Evolutionary conservation across 73 alveolate genomes (phyloP).

Genomic region (Tetrahymena elliotti): DNA sequence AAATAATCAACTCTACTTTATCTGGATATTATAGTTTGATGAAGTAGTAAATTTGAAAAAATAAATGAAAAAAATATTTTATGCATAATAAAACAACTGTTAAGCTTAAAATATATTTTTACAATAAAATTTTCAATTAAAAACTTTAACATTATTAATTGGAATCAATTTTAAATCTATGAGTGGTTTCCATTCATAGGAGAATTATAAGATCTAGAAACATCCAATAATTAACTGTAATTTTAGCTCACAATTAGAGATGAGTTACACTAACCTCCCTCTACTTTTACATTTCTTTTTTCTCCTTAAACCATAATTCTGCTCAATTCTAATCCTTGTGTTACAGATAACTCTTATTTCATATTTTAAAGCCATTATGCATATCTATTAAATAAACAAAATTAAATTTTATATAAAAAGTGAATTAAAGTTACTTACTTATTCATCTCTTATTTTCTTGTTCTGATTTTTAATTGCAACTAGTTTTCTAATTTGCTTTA

Average conservation of each 20-base stretch:
- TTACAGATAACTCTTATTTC: background rate
- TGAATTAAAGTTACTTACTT: background rate
- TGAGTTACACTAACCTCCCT: background rate
- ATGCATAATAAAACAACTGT: too few relatives aligned
- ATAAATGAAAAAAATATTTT: too few relatives aligned
- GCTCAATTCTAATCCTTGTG: background rate
- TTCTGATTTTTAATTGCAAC: background rate
- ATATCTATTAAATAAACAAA: background rate
- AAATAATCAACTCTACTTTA: too few relatives aligned
- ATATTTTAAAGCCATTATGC: background rate
- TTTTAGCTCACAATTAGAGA: background rate
- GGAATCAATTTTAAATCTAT: background rate
- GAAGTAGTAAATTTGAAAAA: too few relatives aligned
- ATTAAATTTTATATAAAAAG: background rate
- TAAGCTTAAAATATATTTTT: too few relatives aligned
- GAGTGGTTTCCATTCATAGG: background rate
- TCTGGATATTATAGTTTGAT: too few relatives aligned
- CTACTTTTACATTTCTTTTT: background rate
- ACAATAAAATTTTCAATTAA: too few relatives aligned
- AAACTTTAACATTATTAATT: too few relatives aligned
- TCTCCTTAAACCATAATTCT: background rate
- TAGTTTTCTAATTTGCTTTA: background rate
- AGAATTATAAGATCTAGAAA: background rate
- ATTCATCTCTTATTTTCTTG: background rate
- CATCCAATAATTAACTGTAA: background rate